Base-by-base conservation (phyloP, 2,329 filamentous ascomycete genomes). In the Huntiella decipiens region DNA sequence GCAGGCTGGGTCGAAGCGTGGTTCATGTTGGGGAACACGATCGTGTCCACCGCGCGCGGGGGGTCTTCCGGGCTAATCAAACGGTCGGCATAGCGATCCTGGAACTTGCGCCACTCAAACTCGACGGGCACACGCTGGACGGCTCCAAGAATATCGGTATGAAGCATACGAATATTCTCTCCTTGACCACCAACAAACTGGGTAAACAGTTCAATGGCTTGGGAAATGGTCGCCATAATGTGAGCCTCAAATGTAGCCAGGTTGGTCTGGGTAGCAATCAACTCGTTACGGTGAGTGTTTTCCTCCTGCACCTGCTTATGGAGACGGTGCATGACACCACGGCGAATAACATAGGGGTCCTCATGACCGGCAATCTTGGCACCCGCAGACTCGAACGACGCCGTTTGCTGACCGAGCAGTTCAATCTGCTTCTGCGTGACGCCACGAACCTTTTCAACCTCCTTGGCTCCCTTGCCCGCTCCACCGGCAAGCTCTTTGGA, bases 361-460 rank as follows among this genome's bases (percentile, higher is more conserved):
- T 94, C 77, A 10, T 65, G 57, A 2, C 83, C 73, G 38, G 74
- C 72, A 54, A 88, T 65, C 56, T 74, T 81, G 50, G 77, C 82
- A 35, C 79, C 78, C 3, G 73, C 70, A 1, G 85, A 80, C 54
- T 92, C 85, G 55, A 79, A 92, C 2, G 74, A 65, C 7, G 87
- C 85, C 0, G 85, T 77, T 55, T 93, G 77, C 63, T 91, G 82
- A 35, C 84, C 87, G 1, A 98, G 77, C 17, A 93, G 72, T 65
- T 98, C 88, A 52, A 98, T 93, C 54, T 95, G 85, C 67, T 93
- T 95, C 66, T 98, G 88, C 0, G 88, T 95, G 5, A 65, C 67
- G 54, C 77, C 76, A 50, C 88, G 82, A 6, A 84, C 78, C 66
- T 93, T 95, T 51, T 94, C 85, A 16, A 98, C 86, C 43, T 84